Evolutionary conservation across 176 grass and related monocot species (phyloP).

Genomic region (Oryza australiensis): DNA sequence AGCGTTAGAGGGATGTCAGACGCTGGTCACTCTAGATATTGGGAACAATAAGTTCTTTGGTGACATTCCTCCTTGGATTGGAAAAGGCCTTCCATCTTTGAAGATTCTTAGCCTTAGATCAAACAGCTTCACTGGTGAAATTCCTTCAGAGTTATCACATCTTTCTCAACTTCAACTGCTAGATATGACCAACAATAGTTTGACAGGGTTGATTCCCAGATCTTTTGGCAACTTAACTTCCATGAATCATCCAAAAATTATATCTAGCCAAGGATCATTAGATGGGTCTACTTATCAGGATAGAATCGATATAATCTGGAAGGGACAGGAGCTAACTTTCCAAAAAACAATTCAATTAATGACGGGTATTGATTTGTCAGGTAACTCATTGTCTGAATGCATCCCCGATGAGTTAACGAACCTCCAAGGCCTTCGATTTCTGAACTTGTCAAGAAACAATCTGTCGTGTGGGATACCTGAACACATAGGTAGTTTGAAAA

Average conservation of each 20-base stretch:
- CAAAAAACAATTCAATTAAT: constrained; percentile 50
- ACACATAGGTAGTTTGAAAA: constrained; percentile 40
- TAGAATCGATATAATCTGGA: constrained; percentile 73
- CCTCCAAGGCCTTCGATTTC: constrained; percentile 52
- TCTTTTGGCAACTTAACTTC: constrained; percentile 51
- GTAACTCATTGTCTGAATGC: constrained; percentile 39
- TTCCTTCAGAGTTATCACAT: constrained; percentile 35
- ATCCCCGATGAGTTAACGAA: constrained; percentile 58
- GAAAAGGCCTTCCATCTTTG: constrained; percentile 16
- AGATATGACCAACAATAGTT: constrained; percentile 55
- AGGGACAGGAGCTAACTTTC: constrained; percentile 42
- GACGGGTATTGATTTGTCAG: constrained; percentile 57
- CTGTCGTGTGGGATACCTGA: constrained; percentile 39
- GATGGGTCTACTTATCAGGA: constrained; percentile 39
- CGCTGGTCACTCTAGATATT: constrained; percentile 51
- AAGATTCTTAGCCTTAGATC: constrained; percentile 59
- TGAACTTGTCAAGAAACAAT: constrained; percentile 71
- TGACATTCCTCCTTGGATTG: constrained; percentile 62
- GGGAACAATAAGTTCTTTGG: constrained; percentile 55
- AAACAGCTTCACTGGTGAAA: constrained; percentile 54
- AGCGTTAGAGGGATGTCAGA: constrained; percentile 15
- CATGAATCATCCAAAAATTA: constrained; percentile 42
- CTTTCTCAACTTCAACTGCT: constrained; percentile 60
- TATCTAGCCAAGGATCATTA: neutral
- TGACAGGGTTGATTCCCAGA: constrained; percentile 52